Base-by-base conservation (phyloP, 179 eudicot species). In the Heliamphora ciliata region DNA sequence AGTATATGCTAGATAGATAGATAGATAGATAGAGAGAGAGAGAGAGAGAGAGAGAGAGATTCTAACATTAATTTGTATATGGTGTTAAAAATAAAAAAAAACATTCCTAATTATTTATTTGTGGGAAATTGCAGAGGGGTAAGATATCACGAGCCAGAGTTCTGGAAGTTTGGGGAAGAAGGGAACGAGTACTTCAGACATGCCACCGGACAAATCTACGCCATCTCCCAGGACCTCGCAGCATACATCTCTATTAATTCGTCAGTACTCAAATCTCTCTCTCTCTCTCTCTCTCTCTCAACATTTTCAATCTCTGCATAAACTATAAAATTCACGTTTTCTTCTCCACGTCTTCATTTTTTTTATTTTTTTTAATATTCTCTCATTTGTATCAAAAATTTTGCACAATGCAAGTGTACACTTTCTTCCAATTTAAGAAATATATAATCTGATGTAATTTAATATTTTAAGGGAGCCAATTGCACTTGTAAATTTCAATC, bases 111-210 rank as follows among this genome's bases (percentile, higher is more conserved):
- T 67, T 47, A 51, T 50, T 18, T 21, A 66, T 79, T 44, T 11
- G 24, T 50, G 7, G 58, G 17, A 64, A 50, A 1, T 8, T 81
- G 84, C 89, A 94, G 98, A 83, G 89, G 90, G 65, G 90, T 87
- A 48, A 93, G 89, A 84, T 94, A 94, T 86, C 94, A 94, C 76
- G 98, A 94, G 86, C 98, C 98, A 58, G 98, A 94, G 88, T 90
- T 83, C 82, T 94, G 97, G 98, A 94, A 94, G 88, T 94, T 94
- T 44, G 98, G 98, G 74, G 97, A 93, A 87, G 96, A 93, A 80
- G 98, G 98, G 77, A 94, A 93, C 87, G 89, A 93, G 79, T 94
- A 94, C 81, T 94, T 94, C 91, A 86, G 98, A 87, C 98, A 94
- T 81, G 98, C 98, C 44, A 94, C 97, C 11, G 98, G 98, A 24